Conservation (phyloP, 2,329 filamentous ascomycete species). For the Huntiella omanensis region DNA sequence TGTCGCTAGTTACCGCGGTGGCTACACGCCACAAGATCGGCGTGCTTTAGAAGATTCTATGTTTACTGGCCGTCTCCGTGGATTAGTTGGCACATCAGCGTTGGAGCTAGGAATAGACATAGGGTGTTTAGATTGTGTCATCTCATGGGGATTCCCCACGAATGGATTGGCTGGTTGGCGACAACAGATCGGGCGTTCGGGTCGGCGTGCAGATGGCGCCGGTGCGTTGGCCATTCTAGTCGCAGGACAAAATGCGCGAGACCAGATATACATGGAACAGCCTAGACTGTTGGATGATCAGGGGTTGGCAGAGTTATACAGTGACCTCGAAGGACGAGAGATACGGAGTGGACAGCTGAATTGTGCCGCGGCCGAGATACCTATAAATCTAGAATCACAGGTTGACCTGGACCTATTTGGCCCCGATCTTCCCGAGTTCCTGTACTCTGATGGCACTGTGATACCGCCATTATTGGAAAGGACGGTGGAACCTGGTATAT, state of each 20-base stretch:
- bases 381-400: conserved; percentile 50
- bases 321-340: conserved; percentile 82
- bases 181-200: conserved; percentile 86
- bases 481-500: conserved; percentile 40
- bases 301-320: conserved; percentile 72
- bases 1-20: conserved; percentile 90
- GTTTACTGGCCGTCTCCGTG: conserved; percentile 87
- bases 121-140: conserved; percentile 77
- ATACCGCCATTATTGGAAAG: conserved; percentile 17
- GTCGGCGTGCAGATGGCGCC: conserved; percentile 34
- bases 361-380: conserved; percentile 90
- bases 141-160: conserved; percentile 89
- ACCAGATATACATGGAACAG: conserved; percentile 95
- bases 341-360: conserved; percentile 88
- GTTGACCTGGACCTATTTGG: conserved; percentile 65
- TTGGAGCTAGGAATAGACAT: conserved; percentile 92
- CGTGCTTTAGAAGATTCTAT: conserved; percentile 82
- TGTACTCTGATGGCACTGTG: background rate
- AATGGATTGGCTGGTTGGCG: conserved; percentile 77
- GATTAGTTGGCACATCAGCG: conserved; percentile 84
- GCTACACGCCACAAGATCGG: conserved; percentile 82
- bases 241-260: conserved; percentile 73
- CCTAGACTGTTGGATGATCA: conserved; percentile 85
- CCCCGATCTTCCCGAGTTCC: conserved; percentile 34
- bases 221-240: conserved; percentile 83